Percentiles rank a stretch among this genome's conserved stretches.
These are phyloP conservation scores for Entomortierella lignicola DNA, from an alignment of 192 early-diverging fungal species.

Conservation along the genomic window DNA sequence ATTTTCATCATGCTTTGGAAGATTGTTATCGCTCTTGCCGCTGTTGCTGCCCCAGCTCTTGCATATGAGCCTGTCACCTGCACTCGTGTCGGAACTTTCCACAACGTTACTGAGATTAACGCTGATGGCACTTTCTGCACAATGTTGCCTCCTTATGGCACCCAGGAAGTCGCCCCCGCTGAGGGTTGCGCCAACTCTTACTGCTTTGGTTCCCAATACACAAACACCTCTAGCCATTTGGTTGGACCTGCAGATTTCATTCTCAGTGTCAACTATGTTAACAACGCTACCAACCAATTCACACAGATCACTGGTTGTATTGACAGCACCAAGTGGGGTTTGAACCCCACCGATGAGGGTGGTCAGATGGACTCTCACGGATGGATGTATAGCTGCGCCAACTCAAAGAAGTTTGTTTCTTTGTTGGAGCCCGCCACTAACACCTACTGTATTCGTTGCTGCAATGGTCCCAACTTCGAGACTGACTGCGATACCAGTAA, in stretches of 20 bases:
- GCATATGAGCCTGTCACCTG: slow-evolving; percentile 33
- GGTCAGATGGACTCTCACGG: slow-evolving; percentile 57
- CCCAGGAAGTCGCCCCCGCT: slow-evolving; percentile 22
- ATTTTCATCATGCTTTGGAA: slow-evolving; percentile 15
- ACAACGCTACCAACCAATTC: slow-evolving; percentile 17
- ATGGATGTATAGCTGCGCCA: slow-evolving; percentile 50
- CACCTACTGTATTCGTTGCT: slow-evolving; percentile 62
- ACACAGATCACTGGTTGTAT: slow-evolving; percentile 54
- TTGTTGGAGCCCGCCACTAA: slow-evolving; percentile 56
- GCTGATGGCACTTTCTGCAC: slow-evolving; percentile 22
- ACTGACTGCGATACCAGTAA: slow-evolving; percentile 36
- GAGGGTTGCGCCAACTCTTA: slow-evolving; percentile 30
- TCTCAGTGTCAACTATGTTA: slow-evolving; percentile 5
- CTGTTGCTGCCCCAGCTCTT: slow-evolving; percentile 15
- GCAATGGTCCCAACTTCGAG: slow-evolving; percentile 13
- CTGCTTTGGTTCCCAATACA: slow-evolving; percentile 8
- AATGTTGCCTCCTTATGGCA: slow-evolving; percentile 23
- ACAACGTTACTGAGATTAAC: slow-evolving; percentile 19
- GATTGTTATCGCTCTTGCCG: slow-evolving; percentile 12
- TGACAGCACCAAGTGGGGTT: slow-evolving; percentile 30
- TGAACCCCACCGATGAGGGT: slow-evolving; percentile 41
- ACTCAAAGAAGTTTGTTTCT: slow-evolving; percentile 56
- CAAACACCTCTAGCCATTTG: not conserved
- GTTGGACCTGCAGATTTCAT: slow-evolving; percentile 19
- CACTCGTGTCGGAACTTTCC: not conserved